Percentiles rank a stretch among this genome's conserved stretches.
These are phyloP conservation scores for Myriosclerotinia scirpicola DNA, from an alignment of 2,329 filamentous ascomycete species.

Conservation along the genomic window DNA sequence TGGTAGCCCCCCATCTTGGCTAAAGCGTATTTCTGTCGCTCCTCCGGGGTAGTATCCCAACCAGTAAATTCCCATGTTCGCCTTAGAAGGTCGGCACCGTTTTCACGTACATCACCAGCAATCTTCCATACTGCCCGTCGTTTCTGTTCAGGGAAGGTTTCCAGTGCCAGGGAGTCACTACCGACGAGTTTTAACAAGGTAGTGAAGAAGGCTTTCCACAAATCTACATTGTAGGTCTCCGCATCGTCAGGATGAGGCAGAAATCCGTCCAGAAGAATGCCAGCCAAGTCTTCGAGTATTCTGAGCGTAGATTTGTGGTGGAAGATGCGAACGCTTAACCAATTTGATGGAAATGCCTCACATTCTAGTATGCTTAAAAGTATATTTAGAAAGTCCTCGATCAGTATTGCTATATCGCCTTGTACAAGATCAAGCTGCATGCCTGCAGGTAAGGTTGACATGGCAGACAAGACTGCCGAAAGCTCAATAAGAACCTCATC, in stretches of 20 bases:
- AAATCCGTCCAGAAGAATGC: conserved; percentile 77
- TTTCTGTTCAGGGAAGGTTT: conserved; percentile 97
- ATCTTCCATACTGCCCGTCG: conserved; percentile 97
- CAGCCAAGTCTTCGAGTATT: conserved; percentile 77
- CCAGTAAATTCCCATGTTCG: conserved; percentile 93
- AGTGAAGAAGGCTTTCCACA: conserved; percentile 93
- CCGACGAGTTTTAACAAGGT: conserved; percentile 86
- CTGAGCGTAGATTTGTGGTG: conserved; percentile 89
- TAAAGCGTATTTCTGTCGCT: conserved; percentile 73
- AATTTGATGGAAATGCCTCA: conserved; percentile 83
- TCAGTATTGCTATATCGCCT: conserved; percentile 70
- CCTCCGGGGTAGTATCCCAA: conserved; percentile 86
- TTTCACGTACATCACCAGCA: conserved; percentile 89
- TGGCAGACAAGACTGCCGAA: conserved; percentile 79
- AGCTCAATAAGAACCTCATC: conserved; percentile 89
- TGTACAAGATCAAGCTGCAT: conserved; percentile 75
- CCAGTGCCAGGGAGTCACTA: conserved; percentile 83
- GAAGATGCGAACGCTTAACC: conserved; percentile 92
- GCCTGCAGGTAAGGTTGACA: conserved; percentile 71
- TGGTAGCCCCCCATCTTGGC: conserved; percentile 92
- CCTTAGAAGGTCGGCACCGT: conserved; percentile 81
- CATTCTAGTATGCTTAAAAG: conserved; percentile 87
- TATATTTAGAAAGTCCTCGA: conserved; percentile 78
- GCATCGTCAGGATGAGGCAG: conserved; percentile 90
- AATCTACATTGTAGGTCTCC: conserved; percentile 74